Evolutionary conservation across 2,329 filamentous ascomycete genomes (phyloP).

Genomic region (Biscogniauxia marginata): DNA sequence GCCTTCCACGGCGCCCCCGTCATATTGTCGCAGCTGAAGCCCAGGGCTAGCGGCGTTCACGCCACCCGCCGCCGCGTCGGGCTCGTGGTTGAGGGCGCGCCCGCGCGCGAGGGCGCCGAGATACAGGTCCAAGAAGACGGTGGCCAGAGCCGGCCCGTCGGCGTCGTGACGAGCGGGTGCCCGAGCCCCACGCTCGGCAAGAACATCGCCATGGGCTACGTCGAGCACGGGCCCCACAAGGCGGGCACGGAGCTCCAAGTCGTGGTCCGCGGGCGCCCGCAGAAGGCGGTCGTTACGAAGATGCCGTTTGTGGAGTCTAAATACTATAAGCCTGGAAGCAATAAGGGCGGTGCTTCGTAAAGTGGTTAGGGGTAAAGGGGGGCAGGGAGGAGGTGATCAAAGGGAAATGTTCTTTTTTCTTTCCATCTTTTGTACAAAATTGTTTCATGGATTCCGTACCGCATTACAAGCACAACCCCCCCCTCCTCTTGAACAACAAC

Average conservation of each 20-base stretch:
- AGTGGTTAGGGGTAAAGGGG: neutral
- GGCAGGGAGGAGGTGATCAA: too few species aligned
- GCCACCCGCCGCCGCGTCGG: constrained; percentile 79
- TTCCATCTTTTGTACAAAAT: too few species aligned
- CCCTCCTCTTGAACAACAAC: too few species aligned
- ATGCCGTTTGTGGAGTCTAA: constrained; percentile 86
- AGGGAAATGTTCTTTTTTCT: too few species aligned
- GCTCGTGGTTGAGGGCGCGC: constrained; percentile 78
- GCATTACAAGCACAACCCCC: too few species aligned
- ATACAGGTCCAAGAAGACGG: constrained; percentile 61
- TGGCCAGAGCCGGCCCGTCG: constrained; percentile 60
- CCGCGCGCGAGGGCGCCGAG: constrained; percentile 83
- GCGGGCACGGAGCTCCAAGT: constrained; percentile 78
- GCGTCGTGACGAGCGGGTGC: constrained; percentile 82
- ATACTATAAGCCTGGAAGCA: constrained; percentile 62
- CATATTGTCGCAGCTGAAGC: constrained; percentile 74
- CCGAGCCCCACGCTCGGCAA: constrained; percentile 82
- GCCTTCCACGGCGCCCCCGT: constrained; percentile 83
- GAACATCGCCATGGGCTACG: constrained; percentile 96
- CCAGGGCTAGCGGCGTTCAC: constrained; percentile 67
- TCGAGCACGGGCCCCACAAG: constrained; percentile 80
- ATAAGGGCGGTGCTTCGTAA: too few species aligned
- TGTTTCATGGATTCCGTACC: too few species aligned
- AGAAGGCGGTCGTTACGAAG: constrained; percentile 74
- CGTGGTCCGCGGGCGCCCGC: constrained; percentile 71